A percentile compares a stretch with the other conserved stretches of the same genome.
phyloP scores from a whole-genome alignment of 2,329 filamentous ascomycete species.

The Hortaea werneckii region DNA sequence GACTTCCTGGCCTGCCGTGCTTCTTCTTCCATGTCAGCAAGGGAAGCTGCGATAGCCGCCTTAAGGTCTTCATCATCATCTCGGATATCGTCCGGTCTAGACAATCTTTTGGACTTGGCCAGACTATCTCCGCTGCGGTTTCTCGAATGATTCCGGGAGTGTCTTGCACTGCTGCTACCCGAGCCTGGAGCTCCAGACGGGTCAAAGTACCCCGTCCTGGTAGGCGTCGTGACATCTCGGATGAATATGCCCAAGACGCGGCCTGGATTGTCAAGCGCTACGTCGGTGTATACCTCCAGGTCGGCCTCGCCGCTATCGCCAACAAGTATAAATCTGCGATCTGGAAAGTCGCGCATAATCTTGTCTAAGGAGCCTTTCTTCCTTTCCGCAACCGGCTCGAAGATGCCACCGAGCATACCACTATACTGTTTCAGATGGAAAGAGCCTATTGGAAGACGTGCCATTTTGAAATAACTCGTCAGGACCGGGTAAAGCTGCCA shows the following conservation, averaged over 20 bases:
- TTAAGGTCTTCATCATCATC: conserved; percentile 39
- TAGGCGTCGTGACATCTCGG: conserved; percentile 79
- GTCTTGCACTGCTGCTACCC: conserved; percentile 16
- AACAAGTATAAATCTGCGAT: conserved; percentile 79
- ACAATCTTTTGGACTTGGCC: conserved; percentile 21
- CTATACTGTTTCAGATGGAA: conserved; percentile 94
- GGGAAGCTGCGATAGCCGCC: conserved; percentile 38
- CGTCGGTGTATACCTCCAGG: conserved; percentile 90
- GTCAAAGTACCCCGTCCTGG: conserved; percentile 65
- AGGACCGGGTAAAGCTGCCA: conserved; percentile 95
- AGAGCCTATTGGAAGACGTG: conserved; percentile 74
- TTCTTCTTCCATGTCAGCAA: conserved; percentile 34
- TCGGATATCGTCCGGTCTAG: conserved; percentile 25
- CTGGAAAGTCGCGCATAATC: conserved; percentile 80
- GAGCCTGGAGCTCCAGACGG: conserved; percentile 35
- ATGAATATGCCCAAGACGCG: conserved; percentile 85
- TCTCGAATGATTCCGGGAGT: conserved; percentile 21
- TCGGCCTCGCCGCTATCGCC: conserved; percentile 96
- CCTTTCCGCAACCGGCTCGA: conserved; percentile 89
- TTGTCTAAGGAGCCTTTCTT: conserved; percentile 82
- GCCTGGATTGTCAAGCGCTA: conserved; percentile 74
- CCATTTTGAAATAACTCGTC: conserved; percentile 70
- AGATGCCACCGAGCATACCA: conserved; percentile 95
- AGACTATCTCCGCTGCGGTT: conserved; percentile 23
- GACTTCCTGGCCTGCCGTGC: conserved; percentile 25